Percentiles rank a stretch among this genome's conserved stretches.
Evolutionary conservation across 495 filamentous ascomycete genomes (phyloP).

Genomic region (Daldinia decipiens): DNA sequence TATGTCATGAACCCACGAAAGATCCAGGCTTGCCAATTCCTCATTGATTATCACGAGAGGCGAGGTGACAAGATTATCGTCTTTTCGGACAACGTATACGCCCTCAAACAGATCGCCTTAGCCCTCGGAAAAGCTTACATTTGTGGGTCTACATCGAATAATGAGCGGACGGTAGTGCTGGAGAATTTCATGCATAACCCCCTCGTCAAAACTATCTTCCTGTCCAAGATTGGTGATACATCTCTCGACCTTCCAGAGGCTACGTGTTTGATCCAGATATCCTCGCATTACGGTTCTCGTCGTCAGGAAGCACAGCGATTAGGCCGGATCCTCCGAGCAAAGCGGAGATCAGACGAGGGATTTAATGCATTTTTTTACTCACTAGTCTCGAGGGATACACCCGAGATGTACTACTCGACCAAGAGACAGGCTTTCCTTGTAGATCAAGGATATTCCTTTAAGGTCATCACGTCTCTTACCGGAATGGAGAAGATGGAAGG

Average conservation of each 20-base stretch:
- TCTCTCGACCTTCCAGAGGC: conserved; percentile 96
- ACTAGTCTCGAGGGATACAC: conserved; percentile 94
- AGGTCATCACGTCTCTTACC: conserved; percentile 95
- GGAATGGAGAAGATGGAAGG: conserved; percentile 86
- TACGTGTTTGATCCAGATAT: conserved; percentile 97
- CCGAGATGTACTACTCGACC: conserved; percentile 98
- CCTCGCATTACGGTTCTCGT: conserved; percentile 96
- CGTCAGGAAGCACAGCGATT: conserved; percentile 96
- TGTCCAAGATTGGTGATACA: conserved; percentile 98
- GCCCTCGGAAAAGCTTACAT: conserved; percentile 92
- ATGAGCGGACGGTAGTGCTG: conserved; percentile 87
- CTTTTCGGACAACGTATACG: conserved; percentile 98
- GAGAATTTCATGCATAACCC: conserved; percentile 98
- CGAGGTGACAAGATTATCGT: conserved; percentile 99
- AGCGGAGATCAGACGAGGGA: conserved; percentile 95
- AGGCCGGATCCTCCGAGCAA: conserved; percentile 93
- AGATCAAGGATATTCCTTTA: conserved; percentile 98
- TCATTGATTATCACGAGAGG: conserved; percentile 97
- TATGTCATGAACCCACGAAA: conserved; percentile 99
- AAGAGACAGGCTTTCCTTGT: conserved; percentile 98
- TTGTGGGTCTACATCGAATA: conserved; percentile 87
- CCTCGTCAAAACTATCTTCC: conserved; percentile 92
- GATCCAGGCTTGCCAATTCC: conserved; percentile 95
- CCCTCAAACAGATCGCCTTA: conserved; percentile 83
- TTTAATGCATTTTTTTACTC: conserved; percentile 99